Percentiles rank a stretch among this genome's conserved stretches.
Evolutionary conservation across 352 stramenopile genomes (phyloP).

Genomic region (Nothophytophthora sp.): DNA sequence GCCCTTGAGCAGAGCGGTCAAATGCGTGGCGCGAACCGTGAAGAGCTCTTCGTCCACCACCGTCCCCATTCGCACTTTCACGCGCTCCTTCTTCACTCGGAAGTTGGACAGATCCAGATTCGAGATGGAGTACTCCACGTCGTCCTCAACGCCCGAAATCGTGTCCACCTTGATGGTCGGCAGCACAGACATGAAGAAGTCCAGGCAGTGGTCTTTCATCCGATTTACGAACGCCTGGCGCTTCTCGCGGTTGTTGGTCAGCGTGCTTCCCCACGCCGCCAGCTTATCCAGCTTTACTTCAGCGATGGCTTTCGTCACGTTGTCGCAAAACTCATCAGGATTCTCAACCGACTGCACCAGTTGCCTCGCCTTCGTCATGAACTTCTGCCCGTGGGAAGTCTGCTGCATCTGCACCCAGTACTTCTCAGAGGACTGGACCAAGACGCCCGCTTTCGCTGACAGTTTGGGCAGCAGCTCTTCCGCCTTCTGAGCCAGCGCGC

Average conservation of each 20-base stretch:
- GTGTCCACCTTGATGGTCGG: slow-evolving; percentile 84
- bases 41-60: slow-evolving; percentile 82
- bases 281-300: slow-evolving; percentile 75
- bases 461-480: slow-evolving; percentile 68
- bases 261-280: slow-evolving; percentile 58
- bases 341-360: slow-evolving; percentile 78
- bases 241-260: slow-evolving; percentile 65
- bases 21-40: slow-evolving; percentile 70
- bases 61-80: slow-evolving; percentile 82
- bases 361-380: slow-evolving; percentile 71
- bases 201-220: slow-evolving; percentile 83
- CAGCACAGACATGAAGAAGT: slow-evolving; percentile 87
- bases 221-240: slow-evolving; percentile 78
- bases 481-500: slow-evolving; percentile 54
- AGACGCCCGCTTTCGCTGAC: slow-evolving; percentile 43
- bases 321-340: slow-evolving; percentile 67
- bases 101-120: slow-evolving; percentile 85
- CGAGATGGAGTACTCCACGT: slow-evolving; percentile 76
- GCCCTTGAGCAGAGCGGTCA: slow-evolving; percentile 78
- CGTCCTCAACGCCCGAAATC: slow-evolving; percentile 77
- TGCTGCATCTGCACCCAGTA: slow-evolving; percentile 75
- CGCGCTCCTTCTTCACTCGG: slow-evolving; percentile 81
- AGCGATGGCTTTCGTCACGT: slow-evolving; percentile 68
- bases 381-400: slow-evolving; percentile 58
- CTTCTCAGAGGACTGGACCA: slow-evolving; percentile 68